These are phyloP conservation scores for Tritrichomonas musculus DNA, from an alignment of 208 protist genomes.

Conservation along the genomic window DNA sequence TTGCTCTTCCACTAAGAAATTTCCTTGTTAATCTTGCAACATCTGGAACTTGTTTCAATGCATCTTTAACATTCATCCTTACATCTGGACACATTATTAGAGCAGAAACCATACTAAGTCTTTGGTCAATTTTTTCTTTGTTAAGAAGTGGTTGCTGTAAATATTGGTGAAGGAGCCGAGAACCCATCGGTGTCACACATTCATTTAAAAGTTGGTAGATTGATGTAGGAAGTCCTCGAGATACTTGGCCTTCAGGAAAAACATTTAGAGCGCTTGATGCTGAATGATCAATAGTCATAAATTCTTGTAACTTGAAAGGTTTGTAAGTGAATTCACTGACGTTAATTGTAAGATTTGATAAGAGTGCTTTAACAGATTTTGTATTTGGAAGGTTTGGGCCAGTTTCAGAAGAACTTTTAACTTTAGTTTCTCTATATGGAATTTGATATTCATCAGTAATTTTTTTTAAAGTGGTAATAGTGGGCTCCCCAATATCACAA, in stretches of 20 bases:
- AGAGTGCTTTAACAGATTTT: background rate
- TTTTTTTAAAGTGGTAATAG: background rate
- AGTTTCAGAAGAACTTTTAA: background rate
- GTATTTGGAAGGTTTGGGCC: background rate
- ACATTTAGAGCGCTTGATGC: background rate
- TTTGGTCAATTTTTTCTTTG: background rate
- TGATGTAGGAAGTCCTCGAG: background rate
- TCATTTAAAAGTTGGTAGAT: background rate
- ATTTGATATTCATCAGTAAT: background rate
- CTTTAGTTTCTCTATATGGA: background rate
- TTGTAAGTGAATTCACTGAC: background rate
- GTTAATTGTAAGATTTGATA: background rate
- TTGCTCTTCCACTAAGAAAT: background rate
- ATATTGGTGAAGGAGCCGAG: background rate
- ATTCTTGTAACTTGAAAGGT: background rate
- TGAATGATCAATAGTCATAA: background rate
- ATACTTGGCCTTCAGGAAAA: background rate
- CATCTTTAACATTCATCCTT: background rate
- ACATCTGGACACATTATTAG: background rate
- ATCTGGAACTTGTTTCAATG: conserved; percentile 25
- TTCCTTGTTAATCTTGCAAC: background rate
- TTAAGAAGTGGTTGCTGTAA: conserved; percentile 25
- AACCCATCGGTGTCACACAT: conserved; percentile 28
- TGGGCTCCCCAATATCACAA: background rate
- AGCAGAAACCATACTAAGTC: background rate